phyloP scores from a whole-genome alignment of 23 red algal species.

The Pyropia haitanensis region DNA sequence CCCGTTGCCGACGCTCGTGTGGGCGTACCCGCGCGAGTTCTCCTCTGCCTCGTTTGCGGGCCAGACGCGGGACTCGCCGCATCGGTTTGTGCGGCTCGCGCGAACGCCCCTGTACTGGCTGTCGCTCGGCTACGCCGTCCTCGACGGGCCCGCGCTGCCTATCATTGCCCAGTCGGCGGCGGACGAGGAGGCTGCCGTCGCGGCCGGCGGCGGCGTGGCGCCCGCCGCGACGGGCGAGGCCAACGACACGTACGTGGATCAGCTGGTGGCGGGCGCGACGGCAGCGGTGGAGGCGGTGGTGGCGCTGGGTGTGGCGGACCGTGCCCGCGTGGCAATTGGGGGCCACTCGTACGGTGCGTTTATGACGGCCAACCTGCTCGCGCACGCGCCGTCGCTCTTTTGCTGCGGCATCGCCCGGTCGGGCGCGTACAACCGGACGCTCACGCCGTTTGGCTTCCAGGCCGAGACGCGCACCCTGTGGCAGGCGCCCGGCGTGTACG shows the following conservation, averaged over 20 bases:
- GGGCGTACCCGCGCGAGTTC: conserved; percentile 96
- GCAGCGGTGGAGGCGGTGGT: conserved; percentile 85
- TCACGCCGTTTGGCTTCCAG: conserved; percentile 97
- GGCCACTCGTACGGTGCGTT: conserved; percentile 94
- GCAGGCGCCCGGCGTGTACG: conserved; percentile 73
- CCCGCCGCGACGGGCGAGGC: not conserved
- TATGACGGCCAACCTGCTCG: conserved; percentile 86
- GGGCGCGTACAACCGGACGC: conserved; percentile 94
- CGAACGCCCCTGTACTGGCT: conserved; percentile 92
- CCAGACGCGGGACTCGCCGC: conserved; percentile 80
- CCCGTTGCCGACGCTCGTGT: conserved; percentile 71
- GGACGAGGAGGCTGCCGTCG: conserved; percentile 7
- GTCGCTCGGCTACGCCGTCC: conserved; percentile 76
- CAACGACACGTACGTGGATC: conserved; percentile 79
- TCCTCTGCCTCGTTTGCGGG: conserved; percentile 58
- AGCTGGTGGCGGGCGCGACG: conserved; percentile 70
- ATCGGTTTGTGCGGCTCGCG: conserved; percentile 69
- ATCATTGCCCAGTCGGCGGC: conserved; percentile 75
- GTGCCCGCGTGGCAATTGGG: conserved; percentile 62
- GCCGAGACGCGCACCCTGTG: conserved; percentile 83
- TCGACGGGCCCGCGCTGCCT: conserved; percentile 88
- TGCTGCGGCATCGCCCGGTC: conserved; percentile 95
- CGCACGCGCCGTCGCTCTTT: conserved; percentile 84
- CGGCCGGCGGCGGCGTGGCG: too few species aligned
- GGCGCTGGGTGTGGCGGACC: conserved; percentile 42